phyloP scores from a whole-genome alignment of 345 rosid species.

The Brassica napus region Da-Ae NC_063448.1:8322001-8322500 shows the following conservation, averaged over 20 bases:
- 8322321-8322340: background rate
- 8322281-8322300: background rate
- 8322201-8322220: background rate
- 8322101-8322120: constrained; percentile 5
- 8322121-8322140: background rate
- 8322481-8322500: background rate
- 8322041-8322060: constrained; percentile 56
- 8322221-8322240: background rate
- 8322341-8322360: background rate
- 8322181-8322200: background rate
- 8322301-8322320: background rate
- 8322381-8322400: background rate
- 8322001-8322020: constrained; percentile 81
- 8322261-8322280: background rate
- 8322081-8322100: background rate
- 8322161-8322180: constrained; percentile 5
- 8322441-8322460: background rate
- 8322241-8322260: background rate
- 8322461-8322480: constrained; percentile 1
- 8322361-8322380: background rate
- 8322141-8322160: constrained; percentile 3
- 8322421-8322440: background rate
- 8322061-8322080: constrained; percentile 1
- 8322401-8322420: background rate
- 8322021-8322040: constrained; percentile 95